phyloP scores from a whole-genome alignment of 2,329 filamentous ascomycete genomes.

The Tolypocladium ovalisporum region DNA sequence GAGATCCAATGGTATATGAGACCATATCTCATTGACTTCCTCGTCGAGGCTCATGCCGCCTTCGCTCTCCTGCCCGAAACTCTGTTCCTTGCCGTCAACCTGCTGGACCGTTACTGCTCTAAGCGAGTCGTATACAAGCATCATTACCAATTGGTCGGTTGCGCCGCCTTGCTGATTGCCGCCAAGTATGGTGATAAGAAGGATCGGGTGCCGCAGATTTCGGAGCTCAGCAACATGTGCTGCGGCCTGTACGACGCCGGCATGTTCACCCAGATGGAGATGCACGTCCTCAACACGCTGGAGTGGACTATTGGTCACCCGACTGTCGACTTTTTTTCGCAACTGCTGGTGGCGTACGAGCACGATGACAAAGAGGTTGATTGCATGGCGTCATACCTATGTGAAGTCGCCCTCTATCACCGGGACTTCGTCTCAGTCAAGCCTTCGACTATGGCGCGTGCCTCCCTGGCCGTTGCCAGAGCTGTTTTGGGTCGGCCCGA shows the following conservation, averaged over 20 bases:
- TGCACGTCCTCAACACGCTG: slow-evolving; percentile 95
- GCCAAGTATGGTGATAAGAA: slow-evolving; percentile 99
- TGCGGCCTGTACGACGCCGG: slow-evolving; percentile 96
- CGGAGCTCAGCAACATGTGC: slow-evolving; percentile 98
- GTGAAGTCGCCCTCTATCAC: slow-evolving; percentile 92
- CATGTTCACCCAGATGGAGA: slow-evolving; percentile 99
- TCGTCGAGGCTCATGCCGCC: slow-evolving; percentile 91
- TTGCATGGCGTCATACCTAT: slow-evolving; percentile 88
- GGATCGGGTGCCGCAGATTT: slow-evolving; percentile 93
- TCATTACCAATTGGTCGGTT: slow-evolving; percentile 96
- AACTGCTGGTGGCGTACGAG: slow-evolving; percentile 76
- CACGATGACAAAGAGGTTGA: slow-evolving; percentile 74
- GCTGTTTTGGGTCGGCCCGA: slow-evolving; percentile 78
- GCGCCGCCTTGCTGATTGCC: slow-evolving; percentile 88
- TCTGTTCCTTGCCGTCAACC: slow-evolving; percentile 90
- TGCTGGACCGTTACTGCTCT: slow-evolving; percentile 95
- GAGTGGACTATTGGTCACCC: slow-evolving; percentile 95
- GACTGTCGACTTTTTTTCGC: slow-evolving; percentile 87
- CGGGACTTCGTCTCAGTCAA: slow-evolving; percentile 91
- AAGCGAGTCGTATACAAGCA: slow-evolving; percentile 97
- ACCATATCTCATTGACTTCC: slow-evolving; percentile 94
- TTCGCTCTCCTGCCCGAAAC: slow-evolving; percentile 92
- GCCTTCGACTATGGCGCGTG: slow-evolving; percentile 82
- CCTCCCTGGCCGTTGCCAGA: slow-evolving; percentile 74
- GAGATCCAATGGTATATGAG: slow-evolving; percentile 99